Evolutionary conservation across 2,329 filamentous ascomycete genomes (phyloP), one percentile per base, ranked within the genome.

Genomic region (Cercospora nicotianae): DNA sequence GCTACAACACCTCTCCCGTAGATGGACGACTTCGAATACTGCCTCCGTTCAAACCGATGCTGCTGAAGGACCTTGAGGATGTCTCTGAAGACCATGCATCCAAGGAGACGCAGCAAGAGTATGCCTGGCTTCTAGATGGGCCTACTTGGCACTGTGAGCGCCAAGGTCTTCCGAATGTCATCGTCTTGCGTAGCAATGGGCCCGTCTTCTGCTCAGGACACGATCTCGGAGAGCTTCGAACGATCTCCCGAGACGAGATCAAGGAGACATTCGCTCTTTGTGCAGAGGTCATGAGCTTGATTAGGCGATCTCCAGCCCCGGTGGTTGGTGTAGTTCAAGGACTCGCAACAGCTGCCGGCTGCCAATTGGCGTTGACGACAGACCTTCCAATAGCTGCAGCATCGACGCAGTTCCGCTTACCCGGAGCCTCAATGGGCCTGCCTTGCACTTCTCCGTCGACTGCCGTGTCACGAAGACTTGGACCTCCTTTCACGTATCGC

Each of bases 121-220:
- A 66, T 23, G 23, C 42, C 48, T 71, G 69, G 69, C 65, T 71
- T 1, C 42, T 69, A 3, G 69, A 71, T 30, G 67, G 65, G 4
- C 28, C 42, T 9, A 48, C 42, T 36, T 71, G 67, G 67, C 51
- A 51, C 8, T 36, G 42, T 30, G 55, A 67, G n/a, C 69, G 69
- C 42, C 33, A 66, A 58, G 63, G 63, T 9, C 67, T 71, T 18
- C 69, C 69, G 7, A 67, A 60, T 39, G 69, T 71, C 7, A 33
- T 71, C 16, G 69, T 71, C 8, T 60, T 71, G 5, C 60, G 69
- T 8, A 69, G 69, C 53, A 63, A 66, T 26, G 69, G 69, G 13
- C 65, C 65, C n/a, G 67, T 71, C n/a, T 71, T 71, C 48, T 69
- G 57, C 9, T 67, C 69, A n/a, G 69, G 69, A 5, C 69, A 71